Conservation (phyloP, 73 alveolate species). For the Paramecium sexaurelia region DNA sequence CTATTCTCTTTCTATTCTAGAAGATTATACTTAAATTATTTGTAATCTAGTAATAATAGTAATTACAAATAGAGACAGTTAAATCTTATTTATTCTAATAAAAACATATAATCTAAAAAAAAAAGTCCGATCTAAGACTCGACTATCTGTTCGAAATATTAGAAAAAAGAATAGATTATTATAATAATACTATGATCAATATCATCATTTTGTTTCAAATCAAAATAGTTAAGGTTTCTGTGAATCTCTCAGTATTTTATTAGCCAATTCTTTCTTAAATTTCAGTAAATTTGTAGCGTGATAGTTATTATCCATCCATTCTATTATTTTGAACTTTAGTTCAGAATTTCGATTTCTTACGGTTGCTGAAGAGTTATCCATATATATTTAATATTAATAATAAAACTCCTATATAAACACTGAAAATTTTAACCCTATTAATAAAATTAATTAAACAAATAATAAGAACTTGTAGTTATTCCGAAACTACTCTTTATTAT, state of each 20-base stretch:
- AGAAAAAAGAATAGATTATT: neutral
- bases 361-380: neutral
- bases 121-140: neutral
- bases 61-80: neutral
- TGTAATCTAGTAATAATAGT: neutral
- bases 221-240: neutral
- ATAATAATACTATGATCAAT: neutral
- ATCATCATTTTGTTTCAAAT: neutral
- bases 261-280: neutral
- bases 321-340: neutral
- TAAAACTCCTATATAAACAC: conserved; percentile 1
- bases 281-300: neutral
- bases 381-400: neutral
- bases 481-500: neutral
- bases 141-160: neutral
- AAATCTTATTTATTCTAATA: neutral
- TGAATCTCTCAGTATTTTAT: neutral
- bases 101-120: neutral
- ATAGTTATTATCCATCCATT: neutral
- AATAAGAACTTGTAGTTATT: neutral
- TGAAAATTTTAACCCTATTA: neutral
- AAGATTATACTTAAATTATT: neutral
- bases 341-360: neutral
- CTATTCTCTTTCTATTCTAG: neutral
- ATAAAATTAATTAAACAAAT: neutral